Evolutionary conservation across 2,329 filamentous ascomycete genomes (phyloP).

Genomic region (Pestalotiopsis sp.): DNA sequence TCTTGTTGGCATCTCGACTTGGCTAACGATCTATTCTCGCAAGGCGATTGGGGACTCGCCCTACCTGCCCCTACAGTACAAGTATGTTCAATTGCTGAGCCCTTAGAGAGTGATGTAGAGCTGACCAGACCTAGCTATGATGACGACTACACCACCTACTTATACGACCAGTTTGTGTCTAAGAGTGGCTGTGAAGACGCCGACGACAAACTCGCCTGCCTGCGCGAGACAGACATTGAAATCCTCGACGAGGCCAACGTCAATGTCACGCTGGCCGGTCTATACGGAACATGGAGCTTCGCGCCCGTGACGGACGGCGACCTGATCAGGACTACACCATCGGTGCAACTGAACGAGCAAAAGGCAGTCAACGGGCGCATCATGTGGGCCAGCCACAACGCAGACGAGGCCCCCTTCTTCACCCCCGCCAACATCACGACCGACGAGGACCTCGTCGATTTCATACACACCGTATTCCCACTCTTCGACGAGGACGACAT

Average conservation of each 20-base stretch:
- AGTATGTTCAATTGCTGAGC: background rate
- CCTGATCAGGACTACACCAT: slow-evolving; percentile 31
- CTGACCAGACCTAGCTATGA: slow-evolving; percentile 21
- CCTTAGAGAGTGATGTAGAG: no score
- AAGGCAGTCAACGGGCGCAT: slow-evolving; percentile 33
- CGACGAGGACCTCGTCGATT: slow-evolving; percentile 28
- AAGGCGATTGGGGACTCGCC: slow-evolving; percentile 16
- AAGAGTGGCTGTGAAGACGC: background rate
- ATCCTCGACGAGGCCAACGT: slow-evolving; percentile 36
- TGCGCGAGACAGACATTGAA: slow-evolving; percentile 31
- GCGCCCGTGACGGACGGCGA: slow-evolving; percentile 37
- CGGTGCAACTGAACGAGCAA: slow-evolving; percentile 24
- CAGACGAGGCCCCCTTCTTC: slow-evolving; percentile 38
- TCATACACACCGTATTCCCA: slow-evolving; percentile 34
- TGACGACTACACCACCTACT: slow-evolving; percentile 27
- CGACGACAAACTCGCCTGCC: slow-evolving; percentile 30
- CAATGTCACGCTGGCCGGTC: slow-evolving; percentile 24
- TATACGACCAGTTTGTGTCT: slow-evolving; percentile 32
- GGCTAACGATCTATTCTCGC: background rate
- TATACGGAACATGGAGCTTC: slow-evolving; percentile 35
- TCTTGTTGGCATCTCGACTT: slow-evolving; percentile 24
- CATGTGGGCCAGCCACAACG: slow-evolving; percentile 34
- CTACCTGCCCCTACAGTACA: background rate
- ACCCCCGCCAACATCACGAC: slow-evolving; percentile 35
- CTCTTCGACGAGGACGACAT: slow-evolving; percentile 31